phyloP scores from a whole-genome alignment of 495 filamentous ascomycete genomes.

The Neurospora pannonica region DNA sequence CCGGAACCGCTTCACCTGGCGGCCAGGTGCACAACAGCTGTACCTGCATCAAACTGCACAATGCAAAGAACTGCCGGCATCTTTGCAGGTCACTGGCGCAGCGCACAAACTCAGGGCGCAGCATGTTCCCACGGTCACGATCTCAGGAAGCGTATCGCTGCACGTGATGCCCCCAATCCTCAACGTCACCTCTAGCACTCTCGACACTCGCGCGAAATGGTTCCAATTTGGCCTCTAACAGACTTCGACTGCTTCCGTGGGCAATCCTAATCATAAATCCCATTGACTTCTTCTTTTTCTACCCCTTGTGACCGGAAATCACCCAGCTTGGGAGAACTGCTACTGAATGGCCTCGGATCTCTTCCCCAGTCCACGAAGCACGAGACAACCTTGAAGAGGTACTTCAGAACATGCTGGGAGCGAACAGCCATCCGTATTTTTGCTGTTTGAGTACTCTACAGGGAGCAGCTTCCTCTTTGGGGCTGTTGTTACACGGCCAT shows the following conservation, averaged over 20 bases:
- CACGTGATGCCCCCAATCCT: background rate
- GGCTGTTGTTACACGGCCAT: background rate
- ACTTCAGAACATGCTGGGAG: background rate
- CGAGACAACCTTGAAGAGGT: background rate
- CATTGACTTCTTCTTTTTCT: rapidly evolving
- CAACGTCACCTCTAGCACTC: background rate
- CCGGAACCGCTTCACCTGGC: background rate
- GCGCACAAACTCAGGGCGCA: background rate
- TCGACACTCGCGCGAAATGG: background rate
- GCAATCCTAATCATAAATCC: rapidly evolving
- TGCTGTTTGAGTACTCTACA: background rate
- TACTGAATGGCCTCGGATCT: background rate
- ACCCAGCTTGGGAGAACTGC: no score
- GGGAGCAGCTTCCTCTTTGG: background rate
- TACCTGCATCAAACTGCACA: background rate
- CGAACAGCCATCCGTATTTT: background rate
- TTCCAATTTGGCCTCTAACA: background rate
- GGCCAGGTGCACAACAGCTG: background rate
- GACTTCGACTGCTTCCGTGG: background rate
- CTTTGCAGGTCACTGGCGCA: background rate
- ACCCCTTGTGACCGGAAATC: no score
- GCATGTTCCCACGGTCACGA: background rate
- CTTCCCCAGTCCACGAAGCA: background rate
- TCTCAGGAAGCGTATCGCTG: background rate
- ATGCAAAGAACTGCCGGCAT: background rate